phyloP scores from a whole-genome alignment of 345 rosid genomes.

The Anacardium occidentale region DNA sequence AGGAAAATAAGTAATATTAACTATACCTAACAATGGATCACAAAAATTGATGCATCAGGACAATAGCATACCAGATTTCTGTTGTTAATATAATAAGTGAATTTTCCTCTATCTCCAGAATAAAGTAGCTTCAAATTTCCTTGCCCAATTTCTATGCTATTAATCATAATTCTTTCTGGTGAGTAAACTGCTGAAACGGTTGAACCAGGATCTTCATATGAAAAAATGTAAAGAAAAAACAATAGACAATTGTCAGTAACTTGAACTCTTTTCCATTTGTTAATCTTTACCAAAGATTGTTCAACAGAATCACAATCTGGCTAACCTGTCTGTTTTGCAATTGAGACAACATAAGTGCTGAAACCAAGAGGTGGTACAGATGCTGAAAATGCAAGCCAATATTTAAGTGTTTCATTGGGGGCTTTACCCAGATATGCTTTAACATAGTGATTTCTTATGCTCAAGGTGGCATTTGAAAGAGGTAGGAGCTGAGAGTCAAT shows the following conservation, averaged over 20 bases:
- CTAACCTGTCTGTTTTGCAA: slow-evolving; percentile 63
- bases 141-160: slow-evolving; percentile 68
- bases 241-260: slow-evolving; percentile 17
- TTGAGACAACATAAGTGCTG: slow-evolving; percentile 66
- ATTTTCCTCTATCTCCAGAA: slow-evolving; percentile 55
- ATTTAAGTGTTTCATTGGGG: slow-evolving; percentile 46
- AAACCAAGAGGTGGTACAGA: slow-evolving; percentile 93
- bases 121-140: slow-evolving; percentile 71
- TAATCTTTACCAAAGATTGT: slow-evolving; percentile 14
- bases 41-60: slow-evolving; percentile 10
- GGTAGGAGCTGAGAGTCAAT: slow-evolving; percentile 82
- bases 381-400: slow-evolving; percentile 84
- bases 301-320: slow-evolving; percentile 17
- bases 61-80: slow-evolving; percentile 48
- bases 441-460: slow-evolving; percentile 53
- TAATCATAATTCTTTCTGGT: slow-evolving; percentile 40
- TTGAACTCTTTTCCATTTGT: background rate
- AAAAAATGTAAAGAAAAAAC: slow-evolving; percentile 14
- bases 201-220: slow-evolving; percentile 43
- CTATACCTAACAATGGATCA: background rate
- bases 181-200: slow-evolving; percentile 43
- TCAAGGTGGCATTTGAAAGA: slow-evolving; percentile 49
- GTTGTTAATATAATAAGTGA: slow-evolving; percentile 51
- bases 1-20: background rate
- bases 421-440: slow-evolving; percentile 68